Conservation (phyloP, 306 rosid genomes). For the Trifolium dubium region DNA sequence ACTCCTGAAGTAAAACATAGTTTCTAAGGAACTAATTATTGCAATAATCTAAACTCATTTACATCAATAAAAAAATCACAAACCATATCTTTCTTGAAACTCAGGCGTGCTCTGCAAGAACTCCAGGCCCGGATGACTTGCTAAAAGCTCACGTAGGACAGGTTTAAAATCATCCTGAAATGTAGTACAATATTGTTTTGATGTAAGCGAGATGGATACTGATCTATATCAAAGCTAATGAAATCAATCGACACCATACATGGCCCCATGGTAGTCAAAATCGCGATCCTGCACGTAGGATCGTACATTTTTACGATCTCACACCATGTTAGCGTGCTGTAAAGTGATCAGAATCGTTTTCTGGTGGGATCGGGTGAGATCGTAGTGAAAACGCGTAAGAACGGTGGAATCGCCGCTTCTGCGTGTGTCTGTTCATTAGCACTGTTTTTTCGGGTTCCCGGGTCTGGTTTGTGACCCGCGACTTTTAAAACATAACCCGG, state of each 20-base stretch:
- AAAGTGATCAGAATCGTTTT: too few relatives aligned
- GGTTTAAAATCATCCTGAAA: constrained; percentile 96
- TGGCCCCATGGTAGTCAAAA: too few relatives aligned
- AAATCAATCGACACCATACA: neutral
- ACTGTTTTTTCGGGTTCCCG: too few relatives aligned
- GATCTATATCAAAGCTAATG: constrained; percentile 29
- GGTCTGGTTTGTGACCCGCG: too few relatives aligned
- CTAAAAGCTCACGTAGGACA: constrained; percentile 86
- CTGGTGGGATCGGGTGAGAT: too few relatives aligned
- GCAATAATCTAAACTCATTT: constrained; percentile 33
- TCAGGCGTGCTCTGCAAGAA: constrained; percentile 97
- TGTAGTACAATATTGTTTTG: constrained; percentile 38
- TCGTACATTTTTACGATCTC: too few relatives aligned
- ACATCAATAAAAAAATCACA: constrained; percentile 47
- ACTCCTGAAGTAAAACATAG: constrained; percentile 3
- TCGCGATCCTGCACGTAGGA: too few relatives aligned
- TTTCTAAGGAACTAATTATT: constrained; percentile 24
- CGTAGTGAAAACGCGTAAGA: too few relatives aligned
- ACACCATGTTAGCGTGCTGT: too few relatives aligned
- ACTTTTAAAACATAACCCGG: too few relatives aligned
- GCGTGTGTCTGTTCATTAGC: too few relatives aligned
- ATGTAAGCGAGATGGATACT: constrained; percentile 31
- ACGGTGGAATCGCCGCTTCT: too few relatives aligned
- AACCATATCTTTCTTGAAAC: constrained; percentile 99
- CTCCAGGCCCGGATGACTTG: constrained; percentile 96